These are phyloP conservation scores for Yamadazyma conglobata DNA, from an alignment of 1,139 yeast genomes.

Conservation along the genomic window DNA sequence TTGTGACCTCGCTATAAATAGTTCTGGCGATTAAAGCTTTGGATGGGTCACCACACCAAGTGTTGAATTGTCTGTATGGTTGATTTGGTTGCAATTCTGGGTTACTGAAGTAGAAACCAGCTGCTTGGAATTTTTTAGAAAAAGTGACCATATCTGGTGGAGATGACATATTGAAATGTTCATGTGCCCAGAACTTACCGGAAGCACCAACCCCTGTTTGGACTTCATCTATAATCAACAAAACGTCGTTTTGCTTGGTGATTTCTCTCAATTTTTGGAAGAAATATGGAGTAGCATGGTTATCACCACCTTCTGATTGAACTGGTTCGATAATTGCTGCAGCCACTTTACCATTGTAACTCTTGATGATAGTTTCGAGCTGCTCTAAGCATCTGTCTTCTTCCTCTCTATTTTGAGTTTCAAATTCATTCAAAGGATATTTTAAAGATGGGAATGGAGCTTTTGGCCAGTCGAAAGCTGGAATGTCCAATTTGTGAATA, in stretches of 20 bases:
- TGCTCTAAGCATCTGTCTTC: conserved; percentile 58
- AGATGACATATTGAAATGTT: conserved; percentile 67
- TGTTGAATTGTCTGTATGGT: conserved; percentile 83
- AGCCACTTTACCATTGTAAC: conserved; percentile 53
- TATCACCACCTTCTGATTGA: conserved; percentile 87
- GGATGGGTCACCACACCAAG: conserved; percentile 91
- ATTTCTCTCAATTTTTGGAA: conserved; percentile 77
- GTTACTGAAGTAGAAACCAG: conserved; percentile 77
- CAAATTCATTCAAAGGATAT: conserved; percentile 58
- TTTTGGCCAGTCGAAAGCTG: conserved; percentile 75
- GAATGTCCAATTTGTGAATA: conserved; percentile 70
- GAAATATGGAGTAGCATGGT: conserved; percentile 71
- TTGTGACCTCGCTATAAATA: conserved; percentile 60
- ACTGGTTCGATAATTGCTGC: conserved; percentile 77
- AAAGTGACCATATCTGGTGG: conserved; percentile 83
- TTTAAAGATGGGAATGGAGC: conserved; percentile 67
- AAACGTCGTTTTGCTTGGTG: conserved; percentile 62
- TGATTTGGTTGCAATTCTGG: conserved; percentile 65
- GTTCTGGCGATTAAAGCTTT: conserved; percentile 70
- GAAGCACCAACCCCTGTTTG: conserved; percentile 89
- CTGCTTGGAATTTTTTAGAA: conserved; percentile 82
- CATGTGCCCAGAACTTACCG: conserved; percentile 84
- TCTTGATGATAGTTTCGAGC: conserved; percentile 50
- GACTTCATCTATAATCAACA: conserved; percentile 77
- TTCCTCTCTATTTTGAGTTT: conserved; percentile 51